Conservation (phyloP, 139 green algal species). For the Coelastrella sp. region DNA sequence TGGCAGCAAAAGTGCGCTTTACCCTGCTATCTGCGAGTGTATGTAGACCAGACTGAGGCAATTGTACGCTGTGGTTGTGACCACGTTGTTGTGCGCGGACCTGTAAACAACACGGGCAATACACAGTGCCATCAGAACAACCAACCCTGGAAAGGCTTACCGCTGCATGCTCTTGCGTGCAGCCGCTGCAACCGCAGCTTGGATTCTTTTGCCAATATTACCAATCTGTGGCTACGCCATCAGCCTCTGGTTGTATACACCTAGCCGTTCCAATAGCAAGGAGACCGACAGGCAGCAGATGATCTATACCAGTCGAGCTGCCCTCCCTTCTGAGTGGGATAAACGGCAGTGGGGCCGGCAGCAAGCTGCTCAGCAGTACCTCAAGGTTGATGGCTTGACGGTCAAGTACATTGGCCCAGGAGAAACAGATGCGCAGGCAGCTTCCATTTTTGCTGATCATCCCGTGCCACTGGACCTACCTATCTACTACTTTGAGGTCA, state of each 20-base stretch:
- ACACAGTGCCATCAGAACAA: not conserved
- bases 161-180: conserved; percentile 15
- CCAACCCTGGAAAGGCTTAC: not conserved
- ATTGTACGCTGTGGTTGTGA: too few species aligned
- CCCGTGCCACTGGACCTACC: conserved; percentile 66
- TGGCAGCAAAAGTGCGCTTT: too few species aligned
- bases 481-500: conserved; percentile 88
- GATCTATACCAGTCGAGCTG: conserved; percentile 24
- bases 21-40: too few species aligned
- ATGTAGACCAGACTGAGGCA: too few species aligned
- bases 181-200: conserved; percentile 21
- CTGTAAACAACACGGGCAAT: too few species aligned
- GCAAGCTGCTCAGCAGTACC: conserved; percentile 29
- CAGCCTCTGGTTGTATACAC: not conserved
- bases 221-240: not conserved
- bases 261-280: not conserved
- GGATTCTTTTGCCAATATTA: not conserved
- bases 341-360: conserved; percentile 37
- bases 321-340: conserved; percentile 31
- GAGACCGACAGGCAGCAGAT: not conserved
- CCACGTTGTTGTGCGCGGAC: too few species aligned
- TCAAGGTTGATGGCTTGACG: conserved; percentile 50
- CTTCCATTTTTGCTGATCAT: conserved; percentile 76
- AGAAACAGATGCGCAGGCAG: conserved; percentile 77
- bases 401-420: conserved; percentile 68